phyloP scores from a whole-genome alignment of 148 eudicot genomes.

The Rhododendron ferrugineum region DNA sequence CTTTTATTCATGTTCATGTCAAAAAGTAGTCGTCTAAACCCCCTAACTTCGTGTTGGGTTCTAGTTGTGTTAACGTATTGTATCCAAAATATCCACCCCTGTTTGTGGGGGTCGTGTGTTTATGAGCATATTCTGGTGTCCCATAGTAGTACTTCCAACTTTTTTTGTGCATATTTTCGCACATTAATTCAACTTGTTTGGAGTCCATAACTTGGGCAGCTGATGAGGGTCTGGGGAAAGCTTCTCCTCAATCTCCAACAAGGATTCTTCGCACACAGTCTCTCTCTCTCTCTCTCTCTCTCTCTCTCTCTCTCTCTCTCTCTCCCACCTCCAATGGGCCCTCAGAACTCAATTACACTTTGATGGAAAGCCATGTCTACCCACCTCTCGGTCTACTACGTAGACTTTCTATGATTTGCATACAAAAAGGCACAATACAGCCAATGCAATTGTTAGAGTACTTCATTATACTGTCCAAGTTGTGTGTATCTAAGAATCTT shows the following conservation, averaged over 20 bases:
- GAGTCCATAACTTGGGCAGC: background rate
- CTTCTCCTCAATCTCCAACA: background rate
- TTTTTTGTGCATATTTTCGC: background rate
- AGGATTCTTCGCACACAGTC: background rate
- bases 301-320: background rate
- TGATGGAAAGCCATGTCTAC: background rate
- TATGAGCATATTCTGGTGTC: background rate
- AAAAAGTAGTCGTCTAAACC: background rate
- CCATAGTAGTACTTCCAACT: background rate
- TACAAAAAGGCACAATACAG: background rate
- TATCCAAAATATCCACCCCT: background rate
- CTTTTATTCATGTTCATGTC: background rate
- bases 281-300: background rate
- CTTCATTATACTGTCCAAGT: background rate
- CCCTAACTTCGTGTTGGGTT: background rate
- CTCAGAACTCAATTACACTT: background rate
- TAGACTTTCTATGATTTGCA: background rate
- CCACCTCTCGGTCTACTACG: background rate
- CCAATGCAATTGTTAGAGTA: background rate
- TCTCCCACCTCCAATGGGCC: background rate
- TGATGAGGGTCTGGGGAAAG: background rate
- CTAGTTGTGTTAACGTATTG: background rate
- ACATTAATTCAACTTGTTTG: background rate
- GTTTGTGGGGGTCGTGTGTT: background rate
- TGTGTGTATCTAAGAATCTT: background rate